These are phyloP conservation scores for Fusarium sp. DNA, from an alignment of 2,329 filamentous ascomycete species.

Conservation along the genomic window DNA sequence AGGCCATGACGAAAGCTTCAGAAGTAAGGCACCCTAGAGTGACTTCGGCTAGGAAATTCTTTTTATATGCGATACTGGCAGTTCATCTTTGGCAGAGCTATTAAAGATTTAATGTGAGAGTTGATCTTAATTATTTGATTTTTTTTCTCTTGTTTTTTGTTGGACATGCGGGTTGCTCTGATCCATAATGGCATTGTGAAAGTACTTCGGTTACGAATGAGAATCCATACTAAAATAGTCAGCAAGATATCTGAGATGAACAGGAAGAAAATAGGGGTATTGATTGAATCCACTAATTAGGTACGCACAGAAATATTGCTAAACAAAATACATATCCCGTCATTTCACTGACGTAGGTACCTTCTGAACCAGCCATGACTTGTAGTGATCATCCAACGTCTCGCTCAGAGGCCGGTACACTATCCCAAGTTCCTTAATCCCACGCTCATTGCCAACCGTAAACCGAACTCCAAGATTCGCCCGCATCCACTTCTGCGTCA, in stretches of 20 bases:
- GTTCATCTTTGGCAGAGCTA: accelerated
- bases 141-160: background rate
- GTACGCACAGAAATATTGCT: accelerated
- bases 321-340: accelerated
- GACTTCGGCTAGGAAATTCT: accelerated
- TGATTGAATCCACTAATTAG: accelerated
- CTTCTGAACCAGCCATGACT: background rate
- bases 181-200: too few relatives aligned
- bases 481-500: background rate
- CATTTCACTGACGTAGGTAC: background rate
- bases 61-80: accelerated
- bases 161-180: background rate
- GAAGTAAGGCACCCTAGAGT: background rate
- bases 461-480: background rate
- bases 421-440: background rate
- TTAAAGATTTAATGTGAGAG: background rate
- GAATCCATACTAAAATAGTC: too few relatives aligned
- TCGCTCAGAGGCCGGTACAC: background rate
- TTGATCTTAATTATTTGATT: background rate
- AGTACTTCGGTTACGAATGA: too few relatives aligned
- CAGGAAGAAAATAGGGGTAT: background rate
- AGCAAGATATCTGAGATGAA: too few relatives aligned
- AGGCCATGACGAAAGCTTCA: background rate
- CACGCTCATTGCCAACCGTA: background rate
- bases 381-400: conserved; percentile 1